These are phyloP conservation scores for Rostrohypoxylon terebratum DNA, from an alignment of 495 filamentous ascomycete genomes.

Conservation along the genomic window DNA sequence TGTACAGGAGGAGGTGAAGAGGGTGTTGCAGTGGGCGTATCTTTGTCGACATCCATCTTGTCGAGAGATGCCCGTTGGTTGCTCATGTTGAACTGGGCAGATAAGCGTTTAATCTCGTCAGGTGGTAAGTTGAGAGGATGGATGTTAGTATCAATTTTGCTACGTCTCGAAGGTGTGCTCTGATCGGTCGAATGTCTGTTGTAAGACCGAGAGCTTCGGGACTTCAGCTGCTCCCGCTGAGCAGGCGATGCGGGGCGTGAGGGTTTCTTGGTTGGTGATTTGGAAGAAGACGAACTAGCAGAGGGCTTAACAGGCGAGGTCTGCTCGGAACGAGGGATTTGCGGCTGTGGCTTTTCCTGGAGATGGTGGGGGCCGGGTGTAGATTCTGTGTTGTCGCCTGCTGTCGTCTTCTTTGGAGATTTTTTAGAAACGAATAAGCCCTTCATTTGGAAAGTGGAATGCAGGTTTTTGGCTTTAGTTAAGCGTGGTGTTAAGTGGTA, in stretches of 20 bases:
- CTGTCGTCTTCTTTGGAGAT: slow-evolving; percentile 62
- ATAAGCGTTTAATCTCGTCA: slow-evolving; percentile 79
- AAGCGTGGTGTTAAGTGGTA: slow-evolving; percentile 15
- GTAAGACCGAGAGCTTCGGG: slow-evolving; percentile 55
- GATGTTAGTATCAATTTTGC: slow-evolving; percentile 72
- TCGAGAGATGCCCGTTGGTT: slow-evolving; percentile 64
- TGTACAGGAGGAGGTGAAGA: slow-evolving; percentile 58
- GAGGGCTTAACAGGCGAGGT: slow-evolving; percentile 45
- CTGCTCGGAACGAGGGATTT: slow-evolving; percentile 44
- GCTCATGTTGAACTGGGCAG: slow-evolving; percentile 77
- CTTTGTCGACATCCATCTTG: slow-evolving; percentile 85
- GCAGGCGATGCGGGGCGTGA: slow-evolving; percentile 48
- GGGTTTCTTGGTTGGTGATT: slow-evolving; percentile 45
- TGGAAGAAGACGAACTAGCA: slow-evolving; percentile 36
- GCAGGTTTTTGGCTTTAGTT: slow-evolving; percentile 29
- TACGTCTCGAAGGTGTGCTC: slow-evolving; percentile 51
- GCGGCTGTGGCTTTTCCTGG: slow-evolving; percentile 46
- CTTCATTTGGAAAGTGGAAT: slow-evolving; percentile 61
- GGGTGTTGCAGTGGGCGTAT: slow-evolving; percentile 63
- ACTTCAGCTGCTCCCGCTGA: slow-evolving; percentile 47
- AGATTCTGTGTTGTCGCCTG: slow-evolving; percentile 57
- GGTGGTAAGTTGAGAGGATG: slow-evolving; percentile 91
- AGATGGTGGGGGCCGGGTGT: slow-evolving; percentile 30
- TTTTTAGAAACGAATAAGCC: slow-evolving; percentile 65
- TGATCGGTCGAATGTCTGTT: slow-evolving; percentile 56